Percentiles rank a stretch among this genome's conserved stretches.
Evolutionary conservation across 441 rosid genomes (phyloP).

Genomic region (Arabidopsis lyrata): DNA sequence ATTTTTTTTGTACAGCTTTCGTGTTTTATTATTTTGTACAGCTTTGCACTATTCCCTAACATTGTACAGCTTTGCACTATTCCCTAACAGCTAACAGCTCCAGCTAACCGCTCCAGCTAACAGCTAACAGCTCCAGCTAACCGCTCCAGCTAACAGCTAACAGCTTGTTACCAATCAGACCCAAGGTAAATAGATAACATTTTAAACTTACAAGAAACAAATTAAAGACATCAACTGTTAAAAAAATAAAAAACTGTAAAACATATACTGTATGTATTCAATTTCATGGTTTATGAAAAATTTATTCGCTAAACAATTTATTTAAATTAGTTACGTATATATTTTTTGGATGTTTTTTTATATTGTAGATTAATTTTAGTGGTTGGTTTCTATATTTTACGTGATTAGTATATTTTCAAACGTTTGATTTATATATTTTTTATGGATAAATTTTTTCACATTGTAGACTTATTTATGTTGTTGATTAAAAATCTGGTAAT

Average conservation of each 20-base stretch:
- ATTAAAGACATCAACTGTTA: not conserved
- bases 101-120: too few species aligned
- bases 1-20: too few species aligned
- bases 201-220: constrained; percentile 6
- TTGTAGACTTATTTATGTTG: not conserved
- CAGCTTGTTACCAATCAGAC: too few species aligned
- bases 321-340: not conserved
- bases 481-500: not conserved
- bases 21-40: too few species aligned
- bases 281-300: not conserved
- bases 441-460: too few species aligned
- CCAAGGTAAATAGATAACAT: not conserved
- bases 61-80: too few species aligned
- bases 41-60: too few species aligned
- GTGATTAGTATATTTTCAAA: too few species aligned
- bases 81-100: too few species aligned
- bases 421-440: too few species aligned
- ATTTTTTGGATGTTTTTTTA: not conserved
- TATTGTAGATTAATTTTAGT: not conserved
- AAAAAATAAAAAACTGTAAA: not conserved
- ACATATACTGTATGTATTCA: not conserved
- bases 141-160: too few species aligned
- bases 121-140: too few species aligned
- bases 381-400: not conserved
- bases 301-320: not conserved